A percentile compares a stretch with the other conserved stretches of the same genome.
These are phyloP conservation scores for Neurospora hispaniola DNA, from an alignment of 495 filamentous ascomycete species.

Conservation along the genomic window DNA sequence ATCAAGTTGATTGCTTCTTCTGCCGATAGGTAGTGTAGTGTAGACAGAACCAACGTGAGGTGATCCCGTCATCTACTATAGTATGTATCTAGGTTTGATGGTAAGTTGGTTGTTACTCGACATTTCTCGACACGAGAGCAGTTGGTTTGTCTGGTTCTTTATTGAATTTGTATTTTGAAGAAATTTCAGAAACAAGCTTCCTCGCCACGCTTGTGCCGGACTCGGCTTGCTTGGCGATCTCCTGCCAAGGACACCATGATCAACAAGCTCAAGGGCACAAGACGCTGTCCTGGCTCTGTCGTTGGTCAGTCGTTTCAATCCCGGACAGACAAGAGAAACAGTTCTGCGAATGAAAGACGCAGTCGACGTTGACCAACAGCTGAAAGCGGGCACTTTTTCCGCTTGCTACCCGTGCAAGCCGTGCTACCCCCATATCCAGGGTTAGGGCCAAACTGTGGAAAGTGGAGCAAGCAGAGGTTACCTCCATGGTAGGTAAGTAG, in stretches of 20 bases:
- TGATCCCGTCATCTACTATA: not conserved
- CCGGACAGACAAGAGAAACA: not conserved
- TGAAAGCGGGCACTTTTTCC: not conserved
- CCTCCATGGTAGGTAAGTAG: too few species aligned
- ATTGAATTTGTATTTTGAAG: too few species aligned
- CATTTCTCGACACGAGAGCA: not conserved
- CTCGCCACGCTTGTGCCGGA: not conserved
- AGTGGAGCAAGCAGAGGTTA: too few species aligned
- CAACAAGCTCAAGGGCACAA: not conserved
- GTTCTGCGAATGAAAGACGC: not conserved
- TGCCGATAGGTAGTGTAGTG: not conserved
- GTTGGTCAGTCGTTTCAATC: not conserved
- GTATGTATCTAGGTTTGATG: too few species aligned
- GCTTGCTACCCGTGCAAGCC: not conserved
- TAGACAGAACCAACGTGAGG: not conserved
- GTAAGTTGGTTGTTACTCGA: not conserved
- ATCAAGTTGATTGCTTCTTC: not conserved
- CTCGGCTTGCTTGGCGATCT: not conserved
- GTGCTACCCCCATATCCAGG: not conserved
- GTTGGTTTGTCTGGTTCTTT: not conserved
- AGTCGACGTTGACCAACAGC: not conserved
- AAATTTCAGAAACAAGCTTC: not conserved
- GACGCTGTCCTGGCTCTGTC: not conserved
- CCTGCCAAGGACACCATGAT: not conserved
- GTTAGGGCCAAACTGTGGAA: not conserved